These are phyloP conservation scores for Arthrocladium fulminans DNA, from an alignment of 2,329 filamentous ascomycete species.

Conservation along the genomic window DNA sequence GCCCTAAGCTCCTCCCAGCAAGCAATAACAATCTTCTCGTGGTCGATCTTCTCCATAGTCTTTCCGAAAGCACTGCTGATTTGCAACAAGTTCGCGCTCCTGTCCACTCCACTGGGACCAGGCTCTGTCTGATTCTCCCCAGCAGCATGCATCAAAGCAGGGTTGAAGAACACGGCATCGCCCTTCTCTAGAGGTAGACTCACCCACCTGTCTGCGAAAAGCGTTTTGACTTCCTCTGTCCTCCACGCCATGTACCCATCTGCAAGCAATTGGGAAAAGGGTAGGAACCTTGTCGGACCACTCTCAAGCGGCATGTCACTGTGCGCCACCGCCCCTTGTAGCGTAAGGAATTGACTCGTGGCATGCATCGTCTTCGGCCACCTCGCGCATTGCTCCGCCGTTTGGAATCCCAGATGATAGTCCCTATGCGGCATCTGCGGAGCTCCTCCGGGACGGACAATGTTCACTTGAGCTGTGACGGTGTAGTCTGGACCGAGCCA, in stretches of 20 bases:
- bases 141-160: constrained; percentile 54
- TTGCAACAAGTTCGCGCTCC: constrained; percentile 55
- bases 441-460: constrained; percentile 50
- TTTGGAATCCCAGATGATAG: constrained; percentile 58
- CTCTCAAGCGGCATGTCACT: constrained; percentile 50
- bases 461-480: constrained; percentile 54
- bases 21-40: constrained; percentile 41
- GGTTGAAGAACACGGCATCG: constrained; percentile 57
- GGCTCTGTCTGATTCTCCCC: constrained; percentile 45
- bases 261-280: constrained; percentile 51
- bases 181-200: constrained; percentile 46
- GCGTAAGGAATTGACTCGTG: constrained; percentile 49
- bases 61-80: constrained; percentile 55
- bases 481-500: constrained; percentile 55
- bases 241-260: constrained; percentile 53
- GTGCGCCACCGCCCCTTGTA: constrained; percentile 57
- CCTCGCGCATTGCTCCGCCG: constrained; percentile 34
- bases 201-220: constrained; percentile 47
- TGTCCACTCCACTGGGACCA: constrained; percentile 32
- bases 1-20: constrained; percentile 45
- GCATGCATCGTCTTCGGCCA: constrained; percentile 48
- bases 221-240: constrained; percentile 43
- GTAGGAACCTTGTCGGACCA: constrained; percentile 53
- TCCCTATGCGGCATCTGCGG: constrained; percentile 53
- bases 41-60: constrained; percentile 54